phyloP scores from a whole-genome alignment of 345 rosid genomes.

The Corchorus olitorius region DNA sequence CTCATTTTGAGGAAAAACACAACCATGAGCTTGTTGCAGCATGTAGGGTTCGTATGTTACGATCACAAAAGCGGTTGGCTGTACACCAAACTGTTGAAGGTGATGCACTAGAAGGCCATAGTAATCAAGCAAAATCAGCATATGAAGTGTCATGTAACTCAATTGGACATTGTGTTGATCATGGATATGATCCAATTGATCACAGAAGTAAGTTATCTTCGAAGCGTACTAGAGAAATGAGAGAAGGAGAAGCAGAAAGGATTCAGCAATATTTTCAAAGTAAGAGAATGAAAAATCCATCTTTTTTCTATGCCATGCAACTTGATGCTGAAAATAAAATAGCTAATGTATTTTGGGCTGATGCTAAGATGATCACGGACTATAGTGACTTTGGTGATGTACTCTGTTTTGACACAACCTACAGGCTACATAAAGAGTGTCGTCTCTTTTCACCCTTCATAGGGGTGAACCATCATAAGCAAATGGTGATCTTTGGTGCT shows the following conservation, averaged over 20 bases:
- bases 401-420: conserved; percentile 39
- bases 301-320: conserved; percentile 37
- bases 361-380: conserved; percentile 32
- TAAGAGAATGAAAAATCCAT: conserved; percentile 36
- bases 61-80: conserved; percentile 35
- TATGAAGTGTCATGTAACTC: conserved; percentile 18
- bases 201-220: conserved; percentile 27
- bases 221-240: conserved; percentile 29
- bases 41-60: conserved; percentile 31
- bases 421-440: conserved; percentile 28
- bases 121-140: conserved; percentile 14
- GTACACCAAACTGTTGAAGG: conserved; percentile 28
- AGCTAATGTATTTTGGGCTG: conserved; percentile 41
- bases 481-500: conserved; percentile 40
- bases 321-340: conserved; percentile 37
- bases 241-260: conserved; percentile 35
- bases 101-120: conserved; percentile 16
- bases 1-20: conserved; percentile 40
- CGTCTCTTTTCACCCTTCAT: conserved; percentile 30
- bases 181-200: conserved; percentile 23
- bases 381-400: conserved; percentile 40
- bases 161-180: conserved; percentile 16
- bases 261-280: conserved; percentile 31
- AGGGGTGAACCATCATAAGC: conserved; percentile 46
- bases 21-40: conserved; percentile 42